Conservation (phyloP, 1,284 basidiomycete genomes). For the Cryptococcus neoformans region DNA sequence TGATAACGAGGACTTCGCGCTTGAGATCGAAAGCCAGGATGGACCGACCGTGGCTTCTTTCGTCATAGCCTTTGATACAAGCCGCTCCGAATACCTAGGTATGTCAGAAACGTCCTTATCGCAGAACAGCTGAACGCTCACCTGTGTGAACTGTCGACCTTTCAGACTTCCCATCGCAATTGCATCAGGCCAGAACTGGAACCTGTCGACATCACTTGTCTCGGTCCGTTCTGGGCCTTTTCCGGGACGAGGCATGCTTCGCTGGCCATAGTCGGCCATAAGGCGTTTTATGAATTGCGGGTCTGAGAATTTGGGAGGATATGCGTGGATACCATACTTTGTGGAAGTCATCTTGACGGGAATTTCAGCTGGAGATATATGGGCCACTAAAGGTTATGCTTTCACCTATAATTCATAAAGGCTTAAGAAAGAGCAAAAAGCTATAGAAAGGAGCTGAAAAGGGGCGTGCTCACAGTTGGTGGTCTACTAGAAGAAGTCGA, state of each 20-base stretch:
- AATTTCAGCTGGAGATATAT: not conserved
- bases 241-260: slow-evolving; percentile 8
- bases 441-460: too few species aligned
- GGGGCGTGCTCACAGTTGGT: too few species aligned
- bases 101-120: not conserved
- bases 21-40: slow-evolving; percentile 40
- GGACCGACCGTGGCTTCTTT: slow-evolving; percentile 9
- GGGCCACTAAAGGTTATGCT: too few species aligned
- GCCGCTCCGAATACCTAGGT: slow-evolving; percentile 27
- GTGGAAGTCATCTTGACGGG: not conserved
- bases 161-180: slow-evolving; percentile 32
- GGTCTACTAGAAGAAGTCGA: too few species aligned
- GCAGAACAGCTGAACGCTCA: slow-evolving; percentile 1
- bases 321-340: not conserved
- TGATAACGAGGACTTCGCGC: slow-evolving; percentile 29
- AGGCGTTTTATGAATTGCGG: not conserved
- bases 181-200: slow-evolving; percentile 30
- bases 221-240: not conserved
- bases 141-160: slow-evolving; percentile 24
- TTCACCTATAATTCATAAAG: too few species aligned
- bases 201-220: slow-evolving; percentile 16
- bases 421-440: too few species aligned
- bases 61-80: slow-evolving; percentile 19
- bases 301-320: not conserved
- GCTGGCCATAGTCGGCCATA: not conserved